Conservation (phyloP, 164 flowering plant genomes). For the Warburgia ugandensis region DNA sequence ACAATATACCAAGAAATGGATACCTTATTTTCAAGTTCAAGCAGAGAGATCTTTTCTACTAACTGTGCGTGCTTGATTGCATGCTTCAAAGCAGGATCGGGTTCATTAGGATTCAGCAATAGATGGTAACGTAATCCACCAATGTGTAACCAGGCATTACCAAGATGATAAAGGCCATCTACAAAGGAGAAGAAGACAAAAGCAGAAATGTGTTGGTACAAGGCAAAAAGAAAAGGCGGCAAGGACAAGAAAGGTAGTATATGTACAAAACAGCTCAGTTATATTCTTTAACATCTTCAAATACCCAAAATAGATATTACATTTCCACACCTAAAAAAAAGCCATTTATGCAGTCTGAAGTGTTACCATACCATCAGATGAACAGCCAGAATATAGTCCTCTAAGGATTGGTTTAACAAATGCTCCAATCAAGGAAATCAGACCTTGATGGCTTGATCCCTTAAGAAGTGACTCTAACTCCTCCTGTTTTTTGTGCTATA, state of each 20-base stretch:
- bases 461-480: slow-evolving; percentile 36
- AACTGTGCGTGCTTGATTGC: slow-evolving; percentile 44
- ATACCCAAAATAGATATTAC: background rate
- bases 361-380: slow-evolving; percentile 41
- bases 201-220: too few relatives aligned
- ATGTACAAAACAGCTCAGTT: background rate
- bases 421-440: slow-evolving; percentile 32
- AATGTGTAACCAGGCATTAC: slow-evolving; percentile 58
- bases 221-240: too few relatives aligned
- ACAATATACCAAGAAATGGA: background rate
- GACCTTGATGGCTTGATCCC: slow-evolving; percentile 44
- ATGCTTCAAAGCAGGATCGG: slow-evolving; percentile 77
- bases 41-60: slow-evolving; percentile 43
- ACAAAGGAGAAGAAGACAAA: slow-evolving; percentile 7
- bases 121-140: slow-evolving; percentile 74
- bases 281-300: background rate
- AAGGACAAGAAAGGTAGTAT: too few relatives aligned
- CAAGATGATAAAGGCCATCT: slow-evolving; percentile 38
- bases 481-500: slow-evolving; percentile 34
- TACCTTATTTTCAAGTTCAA: slow-evolving; percentile 78
- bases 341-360: too few relatives aligned
- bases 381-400: slow-evolving; percentile 29
- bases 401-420: slow-evolving; percentile 51
- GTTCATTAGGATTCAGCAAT: slow-evolving; percentile 40
- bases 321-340: too few relatives aligned